These are phyloP conservation scores for Beauveria varroae DNA, from an alignment of 2,329 filamentous ascomycete genomes.

Conservation along the genomic window DNA sequence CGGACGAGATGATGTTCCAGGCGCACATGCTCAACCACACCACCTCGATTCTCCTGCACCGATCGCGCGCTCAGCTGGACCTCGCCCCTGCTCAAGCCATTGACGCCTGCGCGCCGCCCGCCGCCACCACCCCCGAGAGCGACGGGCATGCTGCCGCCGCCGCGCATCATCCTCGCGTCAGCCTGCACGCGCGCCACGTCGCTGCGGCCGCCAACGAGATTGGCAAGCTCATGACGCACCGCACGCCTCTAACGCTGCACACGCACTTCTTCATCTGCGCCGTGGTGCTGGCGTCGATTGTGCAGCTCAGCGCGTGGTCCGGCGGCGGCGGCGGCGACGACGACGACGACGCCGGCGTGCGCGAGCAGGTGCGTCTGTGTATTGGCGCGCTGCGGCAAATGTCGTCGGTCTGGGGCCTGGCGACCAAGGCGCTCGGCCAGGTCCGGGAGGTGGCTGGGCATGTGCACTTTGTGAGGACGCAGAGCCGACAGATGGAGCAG, in stretches of 20 bases:
- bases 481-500: slow-evolving; percentile 8
- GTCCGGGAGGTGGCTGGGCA: not conserved
- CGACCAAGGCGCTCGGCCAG: not conserved
- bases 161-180: not conserved
- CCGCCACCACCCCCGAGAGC: not conserved
- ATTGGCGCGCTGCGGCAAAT: slow-evolving; percentile 9
- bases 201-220: not conserved
- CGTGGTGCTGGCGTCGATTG: not conserved
- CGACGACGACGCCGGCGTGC: not conserved
- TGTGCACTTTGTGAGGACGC: not conserved
- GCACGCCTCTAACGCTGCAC: not conserved
- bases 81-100: not conserved
- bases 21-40: slow-evolving; percentile 6
- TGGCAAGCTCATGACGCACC: slow-evolving; percentile 3
- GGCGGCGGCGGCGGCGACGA: not conserved
- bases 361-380: slow-evolving; percentile 1
- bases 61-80: not conserved
- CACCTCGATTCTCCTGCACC: slow-evolving; percentile 2
- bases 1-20: slow-evolving; percentile 9
- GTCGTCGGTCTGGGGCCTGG: not conserved
- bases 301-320: slow-evolving; percentile 6
- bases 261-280: slow-evolving; percentile 10
- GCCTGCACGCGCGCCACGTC: not conserved
- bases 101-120: not conserved
- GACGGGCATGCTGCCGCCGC: not conserved